A percentile compares a stretch with the other conserved stretches of the same genome.
Evolutionary conservation across 129 eudicot species (phyloP).

Genomic region (Dittrichia graveolens): DNA sequence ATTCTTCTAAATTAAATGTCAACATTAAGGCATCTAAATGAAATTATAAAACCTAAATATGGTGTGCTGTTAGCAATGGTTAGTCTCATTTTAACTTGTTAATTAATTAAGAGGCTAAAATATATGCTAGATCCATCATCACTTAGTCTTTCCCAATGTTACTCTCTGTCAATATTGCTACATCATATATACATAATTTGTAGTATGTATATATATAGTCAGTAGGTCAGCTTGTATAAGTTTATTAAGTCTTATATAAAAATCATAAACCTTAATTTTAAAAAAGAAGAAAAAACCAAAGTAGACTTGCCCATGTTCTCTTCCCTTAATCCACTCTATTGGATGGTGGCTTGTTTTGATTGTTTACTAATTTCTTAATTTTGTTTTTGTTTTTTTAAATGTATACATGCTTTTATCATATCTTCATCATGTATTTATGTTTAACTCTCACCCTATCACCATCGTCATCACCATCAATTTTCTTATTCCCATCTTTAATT

Average conservation of each 20-base stretch:
- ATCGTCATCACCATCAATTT: conserved; percentile 35
- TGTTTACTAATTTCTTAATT: conserved; percentile 24
- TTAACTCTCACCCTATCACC: conserved; percentile 33
- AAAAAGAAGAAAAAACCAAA: conserved; percentile 1
- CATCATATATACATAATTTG: too few species aligned
- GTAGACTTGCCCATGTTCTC: conserved; percentile 34
- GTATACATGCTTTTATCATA: conserved; percentile 23
- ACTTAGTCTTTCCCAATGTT: too few species aligned
- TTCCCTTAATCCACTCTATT: conserved; percentile 18
- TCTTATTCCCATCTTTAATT: not conserved
- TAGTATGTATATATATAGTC: too few species aligned
- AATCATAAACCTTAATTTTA: not conserved
- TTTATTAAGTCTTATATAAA: not conserved
- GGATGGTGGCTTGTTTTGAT: conserved; percentile 32
- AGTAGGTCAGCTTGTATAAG: too few species aligned
- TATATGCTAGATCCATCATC: too few species aligned
- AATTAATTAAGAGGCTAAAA: too few species aligned
- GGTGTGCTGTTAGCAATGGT: too few species aligned
- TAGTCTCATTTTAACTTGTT: too few species aligned
- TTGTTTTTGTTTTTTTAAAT: conserved; percentile 26
- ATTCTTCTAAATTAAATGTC: too few species aligned
- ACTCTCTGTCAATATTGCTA: too few species aligned
- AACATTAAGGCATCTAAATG: too few species aligned
- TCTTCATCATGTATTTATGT: conserved; percentile 36
- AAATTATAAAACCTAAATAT: too few species aligned